Conservation (phyloP, 345 rosid species). For the Gossypium arboreum region DNA sequence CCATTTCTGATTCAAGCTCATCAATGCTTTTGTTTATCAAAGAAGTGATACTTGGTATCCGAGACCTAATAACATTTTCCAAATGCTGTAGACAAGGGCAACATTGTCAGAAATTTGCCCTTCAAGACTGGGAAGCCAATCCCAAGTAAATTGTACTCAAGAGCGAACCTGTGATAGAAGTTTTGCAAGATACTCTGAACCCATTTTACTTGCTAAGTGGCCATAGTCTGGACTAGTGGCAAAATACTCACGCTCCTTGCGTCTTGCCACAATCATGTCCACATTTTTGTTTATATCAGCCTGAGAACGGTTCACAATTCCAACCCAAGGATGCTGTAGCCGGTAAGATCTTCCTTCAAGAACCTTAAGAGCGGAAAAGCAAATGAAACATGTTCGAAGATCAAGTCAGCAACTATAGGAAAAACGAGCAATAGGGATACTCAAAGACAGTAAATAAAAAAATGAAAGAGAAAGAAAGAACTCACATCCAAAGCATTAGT, state of each 20-base stretch:
- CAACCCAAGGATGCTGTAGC: conserved; percentile 69
- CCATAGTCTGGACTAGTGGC: conserved; percentile 65
- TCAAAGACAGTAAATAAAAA: not conserved
- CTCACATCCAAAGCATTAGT: conserved; percentile 88
- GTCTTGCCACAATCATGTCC: conserved; percentile 68
- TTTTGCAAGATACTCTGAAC: conserved; percentile 74
- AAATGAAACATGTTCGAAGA: not conserved
- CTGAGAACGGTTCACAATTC: conserved; percentile 72
- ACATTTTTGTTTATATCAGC: conserved; percentile 65
- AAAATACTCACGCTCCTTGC: conserved; percentile 64
- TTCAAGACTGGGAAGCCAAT: not conserved
- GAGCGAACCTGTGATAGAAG: conserved; percentile 58
- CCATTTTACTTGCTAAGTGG: conserved; percentile 64
- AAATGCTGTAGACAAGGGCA: conserved; percentile 44
- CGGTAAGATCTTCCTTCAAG: conserved; percentile 68
- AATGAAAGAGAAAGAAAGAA: conserved; percentile 11
- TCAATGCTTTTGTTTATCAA: conserved; percentile 62
- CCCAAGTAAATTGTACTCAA: conserved; percentile 1
- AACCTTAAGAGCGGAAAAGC: conserved; percentile 33
- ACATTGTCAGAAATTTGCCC: not conserved
- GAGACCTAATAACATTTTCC: conserved; percentile 60
- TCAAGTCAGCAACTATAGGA: not conserved
- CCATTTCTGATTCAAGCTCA: conserved; percentile 72
- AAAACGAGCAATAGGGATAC: not conserved
- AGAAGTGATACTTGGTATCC: conserved; percentile 59